Conservation (phyloP, 2,329 filamentous ascomycete species). For the Botrytis hyacinthi region DNA sequence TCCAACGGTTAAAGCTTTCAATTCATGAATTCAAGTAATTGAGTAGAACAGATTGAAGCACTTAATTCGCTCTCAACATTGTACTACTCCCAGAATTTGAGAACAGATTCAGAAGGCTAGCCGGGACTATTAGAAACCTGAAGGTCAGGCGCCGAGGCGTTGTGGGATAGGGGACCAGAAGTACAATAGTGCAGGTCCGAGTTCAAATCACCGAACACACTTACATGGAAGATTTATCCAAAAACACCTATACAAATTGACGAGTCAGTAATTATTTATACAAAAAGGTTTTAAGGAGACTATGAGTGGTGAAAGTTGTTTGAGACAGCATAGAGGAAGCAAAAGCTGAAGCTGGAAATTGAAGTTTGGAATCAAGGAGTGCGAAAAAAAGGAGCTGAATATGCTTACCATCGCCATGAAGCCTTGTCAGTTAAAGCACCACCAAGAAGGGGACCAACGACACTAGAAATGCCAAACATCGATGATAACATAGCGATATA, state of each 20-base stretch:
- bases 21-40: background rate
- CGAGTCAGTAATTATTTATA: background rate
- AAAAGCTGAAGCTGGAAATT: background rate
- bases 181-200: background rate
- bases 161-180: background rate
- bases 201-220: background rate
- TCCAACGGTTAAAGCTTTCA: background rate
- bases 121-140: background rate
- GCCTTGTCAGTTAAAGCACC: slow-evolving; percentile 43
- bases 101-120: background rate
- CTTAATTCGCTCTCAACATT: background rate
- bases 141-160: background rate
- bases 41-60: background rate
- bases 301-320: no score
- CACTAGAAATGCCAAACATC: slow-evolving; percentile 39
- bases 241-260: slow-evolving; percentile 29
- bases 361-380: background rate
- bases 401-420: slow-evolving; percentile 40
- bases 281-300: background rate
- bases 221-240: slow-evolving; percentile 42
- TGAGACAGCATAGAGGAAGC: background rate
- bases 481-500: slow-evolving; percentile 38
- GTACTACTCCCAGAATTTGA: background rate
- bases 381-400: background rate
- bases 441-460: slow-evolving; percentile 41